A percentile compares a stretch with the other conserved stretches of the same genome.
Evolutionary conservation across 805 yeast genomes (phyloP).

Genomic region (Monosporozyma unispora): DNA sequence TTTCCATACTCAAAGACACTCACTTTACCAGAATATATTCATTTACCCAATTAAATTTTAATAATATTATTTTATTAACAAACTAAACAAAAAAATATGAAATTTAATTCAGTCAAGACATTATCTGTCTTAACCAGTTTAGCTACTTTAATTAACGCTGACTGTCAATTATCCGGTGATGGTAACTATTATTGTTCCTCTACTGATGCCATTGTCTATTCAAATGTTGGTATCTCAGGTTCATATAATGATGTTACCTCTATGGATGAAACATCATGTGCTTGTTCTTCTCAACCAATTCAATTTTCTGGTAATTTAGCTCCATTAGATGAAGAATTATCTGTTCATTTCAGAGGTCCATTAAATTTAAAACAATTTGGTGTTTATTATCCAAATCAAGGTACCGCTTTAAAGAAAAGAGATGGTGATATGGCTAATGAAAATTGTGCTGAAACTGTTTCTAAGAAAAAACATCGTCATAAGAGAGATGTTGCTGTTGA

Average conservation of each 20-base stretch:
- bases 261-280: conserved; percentile 66
- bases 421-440: conserved; percentile 30
- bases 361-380: conserved; percentile 59
- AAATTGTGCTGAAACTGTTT: conserved; percentile 6
- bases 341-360: conserved; percentile 78
- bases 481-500: conserved; percentile 55
- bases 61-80: not conserved
- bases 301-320: conserved; percentile 58
- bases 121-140: conserved; percentile 2
- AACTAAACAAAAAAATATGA: too few relatives aligned
- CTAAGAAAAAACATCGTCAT: conserved; percentile 35
- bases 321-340: conserved; percentile 59
- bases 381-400: conserved; percentile 67
- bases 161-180: conserved; percentile 35
- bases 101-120: conserved; percentile 6
- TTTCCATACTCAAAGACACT: not conserved
- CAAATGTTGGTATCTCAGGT: conserved; percentile 77
- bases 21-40: not conserved
- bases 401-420: conserved; percentile 37
- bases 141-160: conserved; percentile 28
- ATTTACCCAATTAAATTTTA: not conserved
- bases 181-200: conserved; percentile 83
- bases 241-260: conserved; percentile 68
- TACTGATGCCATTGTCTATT: conserved; percentile 57
- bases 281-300: conserved; percentile 50